Conservation (phyloP, 768 basidiomycete genomes). For the Collybia nuda region DNA sequence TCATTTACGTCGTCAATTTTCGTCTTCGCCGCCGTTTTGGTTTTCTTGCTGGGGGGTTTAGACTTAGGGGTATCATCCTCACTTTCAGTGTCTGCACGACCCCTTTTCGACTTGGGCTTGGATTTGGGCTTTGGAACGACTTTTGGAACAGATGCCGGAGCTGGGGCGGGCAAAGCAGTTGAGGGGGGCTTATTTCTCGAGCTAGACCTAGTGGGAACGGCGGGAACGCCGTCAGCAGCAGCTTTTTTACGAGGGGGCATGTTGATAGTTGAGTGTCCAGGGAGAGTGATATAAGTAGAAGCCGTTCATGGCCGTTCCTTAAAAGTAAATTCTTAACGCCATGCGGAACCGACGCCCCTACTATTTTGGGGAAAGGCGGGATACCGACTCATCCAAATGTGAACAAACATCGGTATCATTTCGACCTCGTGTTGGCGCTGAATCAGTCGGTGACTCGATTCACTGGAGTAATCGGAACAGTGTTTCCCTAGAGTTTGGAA, state of each 20-base stretch:
- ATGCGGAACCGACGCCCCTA: slow-evolving; percentile 9
- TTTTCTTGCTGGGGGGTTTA: slow-evolving; percentile 30
- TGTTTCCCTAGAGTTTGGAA: no score
- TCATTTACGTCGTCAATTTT: slow-evolving; percentile 26
- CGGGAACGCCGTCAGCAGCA: slow-evolving; percentile 23
- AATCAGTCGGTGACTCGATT: no score
- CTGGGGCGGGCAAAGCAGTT: slow-evolving; percentile 19
- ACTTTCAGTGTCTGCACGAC: slow-evolving; percentile 22
- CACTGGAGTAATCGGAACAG: no score
- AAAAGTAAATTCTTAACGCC: slow-evolving; percentile 12
- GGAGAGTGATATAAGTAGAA: slow-evolving; percentile 7
- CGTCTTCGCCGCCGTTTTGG: slow-evolving; percentile 20
- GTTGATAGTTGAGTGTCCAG: slow-evolving; percentile 6
- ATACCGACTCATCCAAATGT: slow-evolving; percentile 4
- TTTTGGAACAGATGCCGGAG: slow-evolving; percentile 20
- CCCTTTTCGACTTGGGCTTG: slow-evolving; percentile 28
- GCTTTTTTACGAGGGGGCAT: slow-evolving; percentile 52
- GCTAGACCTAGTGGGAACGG: slow-evolving; percentile 36
- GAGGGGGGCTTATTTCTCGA: slow-evolving; percentile 31
- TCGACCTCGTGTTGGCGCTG: neutral
- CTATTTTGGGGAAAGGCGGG: slow-evolving; percentile 10
- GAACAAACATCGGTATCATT: neutral
- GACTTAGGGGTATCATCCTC: slow-evolving; percentile 24
- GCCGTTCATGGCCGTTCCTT: slow-evolving; percentile 10
- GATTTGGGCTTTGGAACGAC: slow-evolving; percentile 21